Evolutionary conservation across 371 early-diverging fungal species (phyloP), one percentile per base, ranked within the genome.

Genomic region (Catenaria anguillulae): DNA sequence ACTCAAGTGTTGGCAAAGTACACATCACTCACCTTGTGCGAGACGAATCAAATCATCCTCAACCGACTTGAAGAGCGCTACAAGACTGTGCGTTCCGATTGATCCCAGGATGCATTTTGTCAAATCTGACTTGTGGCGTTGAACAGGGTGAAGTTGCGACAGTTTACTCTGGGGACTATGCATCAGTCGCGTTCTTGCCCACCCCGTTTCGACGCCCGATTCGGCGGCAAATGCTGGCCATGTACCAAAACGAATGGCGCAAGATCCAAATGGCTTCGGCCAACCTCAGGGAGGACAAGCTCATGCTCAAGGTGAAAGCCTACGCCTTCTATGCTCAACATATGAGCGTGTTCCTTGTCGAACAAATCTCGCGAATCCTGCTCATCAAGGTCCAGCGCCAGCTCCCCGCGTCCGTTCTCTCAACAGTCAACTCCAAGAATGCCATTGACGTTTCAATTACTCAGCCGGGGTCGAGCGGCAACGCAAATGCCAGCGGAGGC

Each of bases 151-250:
- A n/a, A n/a, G n/a, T n/a, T n/a, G n/a, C 15, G 29, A 24, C 40
- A 8, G 29, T 42, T 29, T 58, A 58, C 31, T 58, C 59, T n/a
- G 59, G 59, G 26, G 59, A 58, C 43, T 58, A 15, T n/a, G 3
- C 59, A 45, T 6, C 59, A 4, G 17, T 37, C 21, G 59, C 15
- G 12, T 42, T 58, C 10, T 10, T 37, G 13, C 36, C 43, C 29
- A 29, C 12, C 3, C 17, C 36, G 37, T 58, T 36, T n/a, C 17
- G n/a, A 29, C 36, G 43, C n/a, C 59, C 31, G 29, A 35, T 58
- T 8, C 59, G 59, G 6, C 59, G 59, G 17, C 59, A 33, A 8
- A 26, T 19, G 43, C 24, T 43, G n/a, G n/a, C 59, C 26, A 19
- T 12, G 15, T 58, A 33, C 31, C 43, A 43, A n/a, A 42, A n/a